Percentiles rank a stretch among this genome's conserved stretches.
Evolutionary conservation across 176 grass and related monocot species (phyloP).

Genomic region (Neostapfia colusana): DNA sequence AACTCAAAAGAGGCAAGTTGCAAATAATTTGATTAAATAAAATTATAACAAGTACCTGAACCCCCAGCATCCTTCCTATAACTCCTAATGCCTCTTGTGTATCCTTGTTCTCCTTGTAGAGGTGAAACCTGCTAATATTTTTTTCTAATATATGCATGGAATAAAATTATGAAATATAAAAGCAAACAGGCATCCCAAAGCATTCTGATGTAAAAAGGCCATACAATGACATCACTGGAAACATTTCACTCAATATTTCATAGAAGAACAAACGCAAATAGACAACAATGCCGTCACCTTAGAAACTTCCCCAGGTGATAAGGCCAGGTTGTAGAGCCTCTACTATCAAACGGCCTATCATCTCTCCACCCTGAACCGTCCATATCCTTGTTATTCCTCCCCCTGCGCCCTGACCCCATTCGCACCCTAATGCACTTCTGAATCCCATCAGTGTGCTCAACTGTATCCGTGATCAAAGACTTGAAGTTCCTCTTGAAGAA

Average conservation of each 20-base stretch:
- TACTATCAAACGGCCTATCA: slow-evolving; percentile 78
- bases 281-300: slow-evolving; percentile 45
- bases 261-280: not conserved
- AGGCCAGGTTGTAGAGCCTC: slow-evolving; percentile 73
- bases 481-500: slow-evolving; percentile 96
- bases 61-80: slow-evolving; percentile 85
- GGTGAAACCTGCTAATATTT: slow-evolving; percentile 63
- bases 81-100: slow-evolving; percentile 89
- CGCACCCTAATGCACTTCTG: slow-evolving; percentile 84
- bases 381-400: slow-evolving; percentile 51
- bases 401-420: slow-evolving; percentile 38
- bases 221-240: not conserved
- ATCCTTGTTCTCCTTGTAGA: slow-evolving; percentile 96
- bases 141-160: too few species aligned
- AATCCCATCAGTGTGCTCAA: slow-evolving; percentile 66
- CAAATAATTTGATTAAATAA: slow-evolving; percentile 14
- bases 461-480: slow-evolving; percentile 75
- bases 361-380: slow-evolving; percentile 48
- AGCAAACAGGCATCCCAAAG: slow-evolving; percentile 4
- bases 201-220: not conserved
- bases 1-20: not conserved
- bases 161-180: not conserved
- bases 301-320: slow-evolving; percentile 74
- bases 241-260: not conserved
- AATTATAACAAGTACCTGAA: slow-evolving; percentile 48